Conservation (phyloP, 2,329 filamentous ascomycete species). For the Penicillium sp. region DNA sequence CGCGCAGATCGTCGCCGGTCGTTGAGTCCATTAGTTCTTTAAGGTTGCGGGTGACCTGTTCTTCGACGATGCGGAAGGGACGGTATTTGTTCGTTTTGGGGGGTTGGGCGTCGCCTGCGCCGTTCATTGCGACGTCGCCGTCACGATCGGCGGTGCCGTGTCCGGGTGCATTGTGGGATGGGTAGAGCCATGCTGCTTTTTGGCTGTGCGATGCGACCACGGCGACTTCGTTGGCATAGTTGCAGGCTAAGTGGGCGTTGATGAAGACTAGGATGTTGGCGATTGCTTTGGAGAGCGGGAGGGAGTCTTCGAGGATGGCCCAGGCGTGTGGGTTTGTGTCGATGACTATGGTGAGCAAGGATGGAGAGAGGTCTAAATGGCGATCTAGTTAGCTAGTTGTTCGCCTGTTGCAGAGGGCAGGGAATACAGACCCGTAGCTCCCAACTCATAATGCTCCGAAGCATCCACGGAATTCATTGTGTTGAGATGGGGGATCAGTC, state of each 20-base stretch:
- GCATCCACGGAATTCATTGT: constrained; percentile 67
- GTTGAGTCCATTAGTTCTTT: constrained; percentile 70
- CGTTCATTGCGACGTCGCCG: constrained; percentile 60
- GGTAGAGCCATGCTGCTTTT: constrained; percentile 86
- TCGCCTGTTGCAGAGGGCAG: constrained; percentile 8
- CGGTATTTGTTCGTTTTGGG: constrained; percentile 81
- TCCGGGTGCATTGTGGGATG: constrained; percentile 41
- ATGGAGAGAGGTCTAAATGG: constrained; percentile 60
- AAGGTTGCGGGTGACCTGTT: constrained; percentile 72
- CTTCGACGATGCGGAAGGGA: constrained; percentile 83
- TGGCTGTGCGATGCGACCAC: constrained; percentile 87
- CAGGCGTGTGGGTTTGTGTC: constrained; percentile 97
- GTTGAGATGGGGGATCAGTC: constrained; percentile 11
- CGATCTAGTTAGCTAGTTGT: neutral
- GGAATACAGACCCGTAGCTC: constrained; percentile 41
- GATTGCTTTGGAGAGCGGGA: constrained; percentile 79
- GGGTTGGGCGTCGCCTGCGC: constrained; percentile 35
- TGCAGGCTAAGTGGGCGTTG: constrained; percentile 92
- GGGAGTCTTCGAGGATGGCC: constrained; percentile 69
- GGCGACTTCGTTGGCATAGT: constrained; percentile 88
- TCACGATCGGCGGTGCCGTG: constrained; percentile 30
- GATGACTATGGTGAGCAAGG: constrained; percentile 84
- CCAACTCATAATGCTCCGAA: constrained; percentile 53
- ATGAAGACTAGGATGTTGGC: constrained; percentile 92
- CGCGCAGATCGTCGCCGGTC: constrained; percentile 56